These are phyloP conservation scores for Babesia ovata DNA, from an alignment of 169 alveolate genomes.

Conservation along the genomic window DNA sequence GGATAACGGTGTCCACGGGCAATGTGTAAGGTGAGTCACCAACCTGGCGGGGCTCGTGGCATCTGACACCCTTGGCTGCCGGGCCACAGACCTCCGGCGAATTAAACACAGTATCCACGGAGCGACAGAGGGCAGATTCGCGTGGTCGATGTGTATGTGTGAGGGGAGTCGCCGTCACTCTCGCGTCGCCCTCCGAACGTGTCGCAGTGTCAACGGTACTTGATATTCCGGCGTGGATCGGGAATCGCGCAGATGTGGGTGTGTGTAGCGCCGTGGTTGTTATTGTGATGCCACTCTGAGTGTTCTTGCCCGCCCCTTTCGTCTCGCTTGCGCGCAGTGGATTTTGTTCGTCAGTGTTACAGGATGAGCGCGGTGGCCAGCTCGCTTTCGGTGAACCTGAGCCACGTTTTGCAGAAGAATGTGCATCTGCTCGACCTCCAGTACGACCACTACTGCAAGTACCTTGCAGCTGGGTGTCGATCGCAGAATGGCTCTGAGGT, in stretches of 20 bases:
- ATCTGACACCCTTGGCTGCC: not conserved
- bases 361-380: constrained; percentile 44
- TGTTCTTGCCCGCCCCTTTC: not conserved
- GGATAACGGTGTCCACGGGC: not conserved
- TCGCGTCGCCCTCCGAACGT: constrained; percentile 8
- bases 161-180: not conserved
- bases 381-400: constrained; percentile 53
- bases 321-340: not conserved
- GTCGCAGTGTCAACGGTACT: constrained; percentile 13
- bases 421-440: constrained; percentile 47
- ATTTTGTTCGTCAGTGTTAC: not conserved
- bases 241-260: not conserved
- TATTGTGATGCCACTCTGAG: not conserved
- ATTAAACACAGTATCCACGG: not conserved
- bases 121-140: not conserved
- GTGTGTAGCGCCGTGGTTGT: not conserved
- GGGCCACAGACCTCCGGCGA: not conserved
- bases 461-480: constrained; percentile 57
- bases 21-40: constrained; percentile 1
- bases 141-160: not conserved
- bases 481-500: constrained; percentile 61
- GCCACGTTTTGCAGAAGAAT: constrained; percentile 54
- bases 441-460: constrained; percentile 60
- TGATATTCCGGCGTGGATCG: not conserved
- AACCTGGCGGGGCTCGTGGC: constrained; percentile 32